A percentile compares a stretch with the other conserved stretches of the same genome.
Conservation (phyloP, 306 rosid genomes). For the Acacia confusa region DNA sequence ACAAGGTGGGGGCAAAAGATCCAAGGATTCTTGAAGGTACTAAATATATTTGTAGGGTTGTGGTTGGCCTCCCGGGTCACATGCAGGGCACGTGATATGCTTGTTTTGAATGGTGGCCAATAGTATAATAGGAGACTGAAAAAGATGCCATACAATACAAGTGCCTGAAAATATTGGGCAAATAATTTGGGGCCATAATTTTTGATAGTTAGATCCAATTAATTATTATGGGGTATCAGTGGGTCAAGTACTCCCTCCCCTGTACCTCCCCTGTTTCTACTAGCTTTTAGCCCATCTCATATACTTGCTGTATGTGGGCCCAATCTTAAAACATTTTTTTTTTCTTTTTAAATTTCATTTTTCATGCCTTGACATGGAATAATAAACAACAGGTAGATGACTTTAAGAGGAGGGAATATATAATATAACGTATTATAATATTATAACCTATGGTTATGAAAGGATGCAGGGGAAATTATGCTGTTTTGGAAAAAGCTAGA, state of each 20-base stretch:
- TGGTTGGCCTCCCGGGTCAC: conserved; percentile 38
- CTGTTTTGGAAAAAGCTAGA: not conserved
- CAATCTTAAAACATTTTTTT: not conserved
- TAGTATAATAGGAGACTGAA: conserved; percentile 5
- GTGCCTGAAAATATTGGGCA: conserved; percentile 27
- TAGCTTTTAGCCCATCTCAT: conserved; percentile 49
- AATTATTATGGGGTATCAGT: conserved; percentile 21
- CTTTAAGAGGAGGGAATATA: not conserved
- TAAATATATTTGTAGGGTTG: conserved; percentile 34
- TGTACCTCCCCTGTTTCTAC: conserved; percentile 48
- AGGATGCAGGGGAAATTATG: not conserved
- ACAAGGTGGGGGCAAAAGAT: conserved; percentile 36
- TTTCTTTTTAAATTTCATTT: not conserved
- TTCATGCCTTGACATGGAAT: not conserved
- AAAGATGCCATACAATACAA: conserved; percentile 22
- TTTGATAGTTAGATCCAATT: conserved; percentile 37
- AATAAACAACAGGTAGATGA: not conserved
- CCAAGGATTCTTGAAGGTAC: conserved; percentile 24
- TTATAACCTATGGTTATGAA: not conserved
- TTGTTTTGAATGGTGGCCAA: conserved; percentile 18
- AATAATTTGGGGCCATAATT: conserved; percentile 30
- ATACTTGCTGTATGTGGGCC: conserved; percentile 49
- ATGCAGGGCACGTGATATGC: conserved; percentile 40
- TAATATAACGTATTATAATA: not conserved
- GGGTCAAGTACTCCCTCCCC: conserved; percentile 43